These are phyloP conservation scores for Wickerhamomyces alni DNA, from an alignment of 805 yeast genomes.

Conservation along the genomic window DNA sequence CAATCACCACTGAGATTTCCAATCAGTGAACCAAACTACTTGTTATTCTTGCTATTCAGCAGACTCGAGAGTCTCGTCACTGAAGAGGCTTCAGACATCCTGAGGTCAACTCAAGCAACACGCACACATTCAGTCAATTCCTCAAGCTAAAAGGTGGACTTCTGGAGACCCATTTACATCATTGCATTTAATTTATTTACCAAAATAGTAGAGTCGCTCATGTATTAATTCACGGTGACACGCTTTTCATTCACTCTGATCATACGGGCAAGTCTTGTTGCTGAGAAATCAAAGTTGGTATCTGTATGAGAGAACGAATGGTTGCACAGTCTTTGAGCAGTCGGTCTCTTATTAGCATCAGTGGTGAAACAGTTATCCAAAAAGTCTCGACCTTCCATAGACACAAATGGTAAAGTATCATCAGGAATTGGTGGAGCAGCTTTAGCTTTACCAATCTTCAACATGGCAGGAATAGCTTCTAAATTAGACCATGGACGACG, in stretches of 20 bases:
- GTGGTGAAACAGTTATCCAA: constrained; percentile 68
- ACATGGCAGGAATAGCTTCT: constrained; percentile 92
- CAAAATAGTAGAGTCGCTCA: too few relatives aligned
- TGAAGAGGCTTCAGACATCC: constrained; percentile 2
- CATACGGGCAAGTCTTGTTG: constrained; percentile 50
- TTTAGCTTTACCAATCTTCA: constrained; percentile 78
- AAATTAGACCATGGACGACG: constrained; percentile 95
- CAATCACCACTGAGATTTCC: constrained; percentile 67
- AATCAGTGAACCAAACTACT: constrained; percentile 59
- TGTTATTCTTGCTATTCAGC: constrained; percentile 33
- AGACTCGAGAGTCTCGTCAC: constrained; percentile 15
- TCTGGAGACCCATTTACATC: too few relatives aligned
- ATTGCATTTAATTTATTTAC: too few relatives aligned
- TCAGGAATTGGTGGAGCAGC: constrained; percentile 95
- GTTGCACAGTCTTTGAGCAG: constrained; percentile 58
- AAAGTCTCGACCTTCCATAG: constrained; percentile 62
- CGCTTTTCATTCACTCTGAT: constrained; percentile 39
- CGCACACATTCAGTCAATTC: too few relatives aligned
- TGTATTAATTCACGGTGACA: too few relatives aligned
- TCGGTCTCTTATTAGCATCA: constrained; percentile 84
- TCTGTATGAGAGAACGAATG: constrained; percentile 46
- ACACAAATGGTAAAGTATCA: constrained; percentile 64
- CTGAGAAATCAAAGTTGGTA: constrained; percentile 40
- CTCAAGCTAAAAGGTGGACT: too few relatives aligned
- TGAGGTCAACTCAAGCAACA: too few relatives aligned